phyloP scores from a whole-genome alignment of 176 grass and related monocot genomes.

The Oryza brachyantha region DNA sequence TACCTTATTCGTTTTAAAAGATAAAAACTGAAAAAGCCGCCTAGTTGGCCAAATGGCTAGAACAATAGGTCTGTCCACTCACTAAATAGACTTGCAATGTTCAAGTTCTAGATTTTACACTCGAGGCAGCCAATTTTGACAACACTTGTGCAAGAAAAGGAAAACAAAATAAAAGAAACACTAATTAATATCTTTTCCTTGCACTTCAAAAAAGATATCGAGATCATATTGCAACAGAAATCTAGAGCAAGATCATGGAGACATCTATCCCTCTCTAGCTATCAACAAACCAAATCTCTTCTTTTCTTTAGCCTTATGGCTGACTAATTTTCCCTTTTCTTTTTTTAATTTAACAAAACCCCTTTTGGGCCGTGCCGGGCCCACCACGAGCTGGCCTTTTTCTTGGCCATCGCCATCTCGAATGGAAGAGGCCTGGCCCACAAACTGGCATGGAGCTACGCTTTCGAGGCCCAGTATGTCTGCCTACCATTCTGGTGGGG shows the following conservation, averaged over 20 bases:
- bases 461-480: slow-evolving; percentile 5
- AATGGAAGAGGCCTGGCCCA: slow-evolving; percentile 13
- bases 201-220: neutral
- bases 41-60: neutral
- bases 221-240: neutral
- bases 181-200: neutral
- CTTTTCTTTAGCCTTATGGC: neutral
- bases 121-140: neutral
- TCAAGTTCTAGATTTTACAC: too few species aligned
- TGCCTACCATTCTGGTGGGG: neutral
- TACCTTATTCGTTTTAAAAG: too few species aligned
- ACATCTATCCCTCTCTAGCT: neutral
- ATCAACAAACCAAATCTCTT: neutral
- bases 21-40: neutral
- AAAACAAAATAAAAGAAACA: neutral
- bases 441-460: neutral
- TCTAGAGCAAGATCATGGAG: neutral
- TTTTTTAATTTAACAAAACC: neutral
- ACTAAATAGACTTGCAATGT: too few species aligned
- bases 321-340: neutral
- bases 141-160: neutral
- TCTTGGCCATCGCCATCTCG: too few species aligned
- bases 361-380: neutral
- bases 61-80: too few species aligned
- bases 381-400: neutral